Evolutionary conservation across 257 asterid genomes (phyloP).

Genomic region (Nyctanthes arbortristis): DNA sequence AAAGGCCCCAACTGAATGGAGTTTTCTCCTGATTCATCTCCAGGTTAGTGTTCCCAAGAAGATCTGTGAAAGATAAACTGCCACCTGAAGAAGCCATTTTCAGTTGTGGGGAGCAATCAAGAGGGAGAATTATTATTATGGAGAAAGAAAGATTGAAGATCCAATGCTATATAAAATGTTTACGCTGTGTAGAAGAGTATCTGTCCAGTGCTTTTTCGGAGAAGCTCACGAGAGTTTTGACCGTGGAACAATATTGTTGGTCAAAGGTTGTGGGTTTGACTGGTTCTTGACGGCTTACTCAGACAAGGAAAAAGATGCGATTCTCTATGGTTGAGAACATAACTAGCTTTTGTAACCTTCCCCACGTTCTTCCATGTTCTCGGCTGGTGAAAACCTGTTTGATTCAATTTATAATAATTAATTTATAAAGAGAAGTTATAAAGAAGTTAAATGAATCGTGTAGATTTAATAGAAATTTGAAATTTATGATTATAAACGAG

Average conservation of each 20-base stretch:
- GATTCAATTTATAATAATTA: too few relatives aligned
- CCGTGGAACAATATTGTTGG: conserved; percentile 7
- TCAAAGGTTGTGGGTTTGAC: conserved; percentile 36
- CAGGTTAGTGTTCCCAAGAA: conserved; percentile 15
- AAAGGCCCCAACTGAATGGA: conserved; percentile 23
- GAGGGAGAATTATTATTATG: background rate
- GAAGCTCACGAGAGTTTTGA: conserved; percentile 1
- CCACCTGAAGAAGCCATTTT: conserved; percentile 2
- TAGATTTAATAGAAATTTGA: too few relatives aligned
- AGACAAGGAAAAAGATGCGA: conserved; percentile 4
- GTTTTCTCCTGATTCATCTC: conserved; percentile 1
- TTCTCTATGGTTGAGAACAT: background rate
- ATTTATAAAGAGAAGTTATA: too few relatives aligned
- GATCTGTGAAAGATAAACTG: conserved; percentile 12
- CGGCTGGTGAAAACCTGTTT: too few relatives aligned
- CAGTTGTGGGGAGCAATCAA: too few relatives aligned
- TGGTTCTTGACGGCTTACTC: conserved; percentile 40
- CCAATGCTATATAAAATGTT: background rate
- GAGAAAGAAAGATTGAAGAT: background rate
- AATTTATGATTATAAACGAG: too few relatives aligned
- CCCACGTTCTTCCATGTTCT: too few relatives aligned
- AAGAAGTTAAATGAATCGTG: too few relatives aligned
- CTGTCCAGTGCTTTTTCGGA: background rate
- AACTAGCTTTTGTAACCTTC: background rate
- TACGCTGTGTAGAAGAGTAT: background rate